Evolutionary conservation across 768 basidiomycete species (phyloP).

Genomic region (Saitozyma sp.): DNA sequence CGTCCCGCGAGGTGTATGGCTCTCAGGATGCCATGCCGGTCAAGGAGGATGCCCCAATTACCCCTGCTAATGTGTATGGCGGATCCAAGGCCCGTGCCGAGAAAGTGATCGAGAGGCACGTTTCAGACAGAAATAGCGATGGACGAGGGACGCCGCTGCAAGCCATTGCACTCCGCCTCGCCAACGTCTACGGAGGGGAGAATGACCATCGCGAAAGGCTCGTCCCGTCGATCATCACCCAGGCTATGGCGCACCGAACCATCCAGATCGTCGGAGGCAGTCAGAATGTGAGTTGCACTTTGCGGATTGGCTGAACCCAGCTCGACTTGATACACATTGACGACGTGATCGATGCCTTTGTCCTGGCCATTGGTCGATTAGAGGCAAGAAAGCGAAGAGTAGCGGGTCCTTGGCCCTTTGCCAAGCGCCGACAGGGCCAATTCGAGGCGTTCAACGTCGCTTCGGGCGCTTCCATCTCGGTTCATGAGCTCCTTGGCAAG

Average conservation of each 20-base stretch:
- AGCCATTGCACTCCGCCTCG: constrained; percentile 29
- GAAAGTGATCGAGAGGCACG: constrained; percentile 12
- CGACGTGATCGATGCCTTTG: constrained; percentile 38
- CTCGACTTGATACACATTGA: constrained; percentile 40
- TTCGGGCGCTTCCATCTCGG: constrained; percentile 23
- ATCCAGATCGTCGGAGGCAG: constrained; percentile 42
- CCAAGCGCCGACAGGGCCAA: neutral
- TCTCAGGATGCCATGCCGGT: constrained; percentile 12
- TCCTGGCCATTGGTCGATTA: constrained; percentile 29
- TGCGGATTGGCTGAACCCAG: neutral
- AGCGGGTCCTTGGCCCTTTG: too few relatives aligned
- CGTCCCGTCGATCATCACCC: constrained; percentile 33
- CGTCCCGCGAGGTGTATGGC: constrained; percentile 26
- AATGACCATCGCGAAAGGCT: constrained; percentile 40
- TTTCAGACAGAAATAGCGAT: too few relatives aligned
- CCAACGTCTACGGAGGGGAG: constrained; percentile 37
- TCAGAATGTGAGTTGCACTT: constrained; percentile 14
- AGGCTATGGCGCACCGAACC: constrained; percentile 33
- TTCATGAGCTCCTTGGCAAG: constrained; percentile 30
- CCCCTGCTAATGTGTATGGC: constrained; percentile 33
- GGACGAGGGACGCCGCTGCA: constrained; percentile 9
- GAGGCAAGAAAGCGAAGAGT: too few relatives aligned
- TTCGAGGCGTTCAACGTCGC: constrained; percentile 38
- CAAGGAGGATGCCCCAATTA: constrained; percentile 17
- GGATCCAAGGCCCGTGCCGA: constrained; percentile 35